Evolutionary conservation across 208 protist genomes (phyloP).

Genomic region (Crithidia acanthocephali): DNA sequence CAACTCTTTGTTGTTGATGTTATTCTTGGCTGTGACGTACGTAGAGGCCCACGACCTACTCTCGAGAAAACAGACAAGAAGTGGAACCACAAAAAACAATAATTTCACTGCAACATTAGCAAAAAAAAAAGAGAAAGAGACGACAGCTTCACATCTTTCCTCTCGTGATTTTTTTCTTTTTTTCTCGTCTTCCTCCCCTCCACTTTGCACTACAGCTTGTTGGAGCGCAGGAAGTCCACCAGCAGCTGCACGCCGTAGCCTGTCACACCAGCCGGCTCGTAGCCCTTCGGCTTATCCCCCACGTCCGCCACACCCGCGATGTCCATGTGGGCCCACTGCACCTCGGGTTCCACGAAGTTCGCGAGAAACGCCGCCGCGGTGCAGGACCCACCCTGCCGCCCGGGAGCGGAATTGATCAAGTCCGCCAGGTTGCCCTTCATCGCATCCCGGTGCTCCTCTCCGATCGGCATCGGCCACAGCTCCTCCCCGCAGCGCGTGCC

Average conservation of each 20-base stretch:
- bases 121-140: too few species aligned
- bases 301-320: slow-evolving; percentile 77
- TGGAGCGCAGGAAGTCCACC: slow-evolving; percentile 67
- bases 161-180: too few species aligned
- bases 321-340: slow-evolving; percentile 82
- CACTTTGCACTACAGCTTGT: slow-evolving; percentile 15
- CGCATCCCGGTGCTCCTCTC: slow-evolving; percentile 68
- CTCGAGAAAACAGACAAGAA: too few species aligned
- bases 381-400: slow-evolving; percentile 72
- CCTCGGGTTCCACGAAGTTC: slow-evolving; percentile 70
- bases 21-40: too few species aligned
- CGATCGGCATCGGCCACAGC: slow-evolving; percentile 90
- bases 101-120: too few species aligned
- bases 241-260: slow-evolving; percentile 88
- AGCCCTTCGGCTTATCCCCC: slow-evolving; percentile 69
- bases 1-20: too few species aligned
- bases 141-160: too few species aligned
- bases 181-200: not conserved
- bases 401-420: slow-evolving; percentile 58
- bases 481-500: slow-evolving; percentile 69
- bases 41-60: too few species aligned
- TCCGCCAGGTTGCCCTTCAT: slow-evolving; percentile 81
- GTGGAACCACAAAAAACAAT: too few species aligned
- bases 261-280: slow-evolving; percentile 69
- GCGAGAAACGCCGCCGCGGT: slow-evolving; percentile 86